A percentile compares a stretch with the other conserved stretches of the same genome.
Evolutionary conservation across 352 stramenopile genomes (phyloP).

Genomic region (Globisporangium nagaii): DNA sequence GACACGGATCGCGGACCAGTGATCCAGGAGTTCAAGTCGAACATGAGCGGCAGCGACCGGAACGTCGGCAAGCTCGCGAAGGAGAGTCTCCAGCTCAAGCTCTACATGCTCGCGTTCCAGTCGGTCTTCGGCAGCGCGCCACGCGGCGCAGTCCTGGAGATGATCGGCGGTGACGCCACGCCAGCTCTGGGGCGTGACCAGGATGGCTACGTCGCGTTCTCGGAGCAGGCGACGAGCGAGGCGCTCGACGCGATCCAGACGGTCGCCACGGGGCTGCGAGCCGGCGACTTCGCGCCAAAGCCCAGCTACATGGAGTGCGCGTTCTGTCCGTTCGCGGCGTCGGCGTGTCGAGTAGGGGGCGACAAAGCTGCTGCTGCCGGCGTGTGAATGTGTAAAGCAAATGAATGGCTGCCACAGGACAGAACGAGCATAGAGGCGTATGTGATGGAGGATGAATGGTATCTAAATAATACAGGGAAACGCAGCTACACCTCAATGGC

Average conservation of each 20-base stretch:
- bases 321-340: constrained; percentile 69
- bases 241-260: constrained; percentile 32
- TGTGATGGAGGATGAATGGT: not conserved
- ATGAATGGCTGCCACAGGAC: too few relatives aligned
- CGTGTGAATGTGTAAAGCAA: too few relatives aligned
- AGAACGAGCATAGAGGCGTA: not conserved
- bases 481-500: constrained; percentile 8
- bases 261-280: constrained; percentile 30
- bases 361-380: constrained; percentile 6
- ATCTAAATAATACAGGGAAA: too few relatives aligned
- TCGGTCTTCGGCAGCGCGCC: constrained; percentile 48
- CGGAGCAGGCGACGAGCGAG: constrained; percentile 20
- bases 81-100: constrained; percentile 76
- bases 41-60: constrained; percentile 42
- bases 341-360: constrained; percentile 34
- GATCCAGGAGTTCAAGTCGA: constrained; percentile 85
- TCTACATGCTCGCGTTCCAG: constrained; percentile 78
- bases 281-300: constrained; percentile 42
- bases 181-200: constrained; percentile 2
- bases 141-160: constrained; percentile 47
- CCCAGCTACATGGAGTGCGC: constrained; percentile 59
- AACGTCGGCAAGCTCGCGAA: constrained; percentile 47
- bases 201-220: constrained; percentile 39
- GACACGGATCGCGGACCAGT: constrained; percentile 21
- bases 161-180: constrained; percentile 30